phyloP scores from a whole-genome alignment of 2,329 filamentous ascomycete species.

The Blastomyces gilchristii region DNA sequence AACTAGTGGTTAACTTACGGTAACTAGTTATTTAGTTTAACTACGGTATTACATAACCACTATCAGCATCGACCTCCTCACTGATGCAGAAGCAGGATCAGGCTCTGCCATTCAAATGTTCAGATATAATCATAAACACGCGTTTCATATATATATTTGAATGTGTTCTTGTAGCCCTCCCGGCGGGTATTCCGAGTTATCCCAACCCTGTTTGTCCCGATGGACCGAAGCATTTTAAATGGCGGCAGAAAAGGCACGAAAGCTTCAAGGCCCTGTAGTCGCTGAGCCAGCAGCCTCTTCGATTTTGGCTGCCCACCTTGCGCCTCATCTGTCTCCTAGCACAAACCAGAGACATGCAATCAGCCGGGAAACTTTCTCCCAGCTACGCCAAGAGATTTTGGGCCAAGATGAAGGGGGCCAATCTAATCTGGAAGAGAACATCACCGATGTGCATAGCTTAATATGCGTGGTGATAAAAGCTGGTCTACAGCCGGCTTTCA shows the following conservation, averaged over 20 bases:
- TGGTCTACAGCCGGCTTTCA: constrained; percentile 56
- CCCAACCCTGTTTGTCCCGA: background rate
- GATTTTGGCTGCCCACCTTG: constrained; percentile 77
- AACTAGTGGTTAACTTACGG: background rate
- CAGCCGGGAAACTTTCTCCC: constrained; percentile 63
- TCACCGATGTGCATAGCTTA: constrained; percentile 72
- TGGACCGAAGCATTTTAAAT: background rate
- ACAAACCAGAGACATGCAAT: constrained; percentile 52
- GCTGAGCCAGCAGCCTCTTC: constrained; percentile 48
- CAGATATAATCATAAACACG: background rate
- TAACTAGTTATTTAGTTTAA: too few relatives aligned
- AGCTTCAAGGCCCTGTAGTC: constrained; percentile 6
- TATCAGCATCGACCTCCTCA: too few relatives aligned
- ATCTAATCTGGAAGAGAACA: constrained; percentile 50
- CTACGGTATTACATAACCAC: background rate
- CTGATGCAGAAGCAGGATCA: background rate
- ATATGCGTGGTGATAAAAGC: constrained; percentile 75
- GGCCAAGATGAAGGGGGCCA: constrained; percentile 37
- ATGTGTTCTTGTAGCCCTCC: background rate
- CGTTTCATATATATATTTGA: background rate
- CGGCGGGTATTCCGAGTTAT: background rate
- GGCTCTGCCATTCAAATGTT: background rate
- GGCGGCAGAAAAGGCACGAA: background rate
- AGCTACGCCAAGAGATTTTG: constrained; percentile 57
- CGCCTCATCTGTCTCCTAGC: constrained; percentile 64